phyloP scores from a whole-genome alignment of 1,284 basidiomycete genomes.

The Melanopsichium pennsylvanicum region DNA sequence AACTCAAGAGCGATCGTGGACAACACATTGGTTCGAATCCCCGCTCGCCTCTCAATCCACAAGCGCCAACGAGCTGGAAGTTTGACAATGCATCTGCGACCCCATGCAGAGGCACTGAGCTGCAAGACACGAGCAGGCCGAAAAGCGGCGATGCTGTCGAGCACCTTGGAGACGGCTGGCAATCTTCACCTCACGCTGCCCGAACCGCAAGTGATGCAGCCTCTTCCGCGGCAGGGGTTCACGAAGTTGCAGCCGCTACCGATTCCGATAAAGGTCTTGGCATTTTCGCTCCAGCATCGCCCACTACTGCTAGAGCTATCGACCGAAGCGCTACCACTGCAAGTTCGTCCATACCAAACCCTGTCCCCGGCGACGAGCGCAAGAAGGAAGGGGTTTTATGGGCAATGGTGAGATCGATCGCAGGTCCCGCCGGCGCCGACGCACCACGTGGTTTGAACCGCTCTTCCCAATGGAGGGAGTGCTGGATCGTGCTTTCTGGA shows the following conservation, averaged over 20 bases:
- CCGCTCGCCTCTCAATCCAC: slow-evolving; percentile 4
- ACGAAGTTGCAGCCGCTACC: not conserved
- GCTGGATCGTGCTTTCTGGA: slow-evolving; percentile 58
- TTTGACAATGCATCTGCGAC: slow-evolving; percentile 4
- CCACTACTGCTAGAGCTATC: not conserved
- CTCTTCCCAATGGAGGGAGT: slow-evolving; percentile 48
- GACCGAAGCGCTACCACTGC: not conserved
- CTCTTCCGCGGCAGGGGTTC: slow-evolving; percentile 1
- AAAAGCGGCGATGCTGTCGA: not conserved
- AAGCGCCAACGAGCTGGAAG: slow-evolving; percentile 21
- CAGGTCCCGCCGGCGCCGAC: slow-evolving; percentile 41
- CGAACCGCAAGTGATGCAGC: slow-evolving; percentile 7
- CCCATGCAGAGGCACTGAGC: slow-evolving; percentile 7
- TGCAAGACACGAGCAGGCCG: not conserved
- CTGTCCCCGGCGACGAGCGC: slow-evolving; percentile 23
- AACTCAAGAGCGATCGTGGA: slow-evolving; percentile 9
- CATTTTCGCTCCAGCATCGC: slow-evolving; percentile 8
- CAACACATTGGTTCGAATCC: not conserved
- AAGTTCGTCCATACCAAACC: not conserved
- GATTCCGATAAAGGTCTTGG: slow-evolving; percentile 8
- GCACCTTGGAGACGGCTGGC: not conserved
- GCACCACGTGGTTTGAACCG: slow-evolving; percentile 50
- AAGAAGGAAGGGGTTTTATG: slow-evolving; percentile 60
- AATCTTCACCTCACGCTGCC: not conserved
- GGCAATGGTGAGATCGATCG: slow-evolving; percentile 48